These are phyloP conservation scores for Dalbergia cultrata DNA, from an alignment of 306 rosid species.

Conservation along the genomic window DNA sequence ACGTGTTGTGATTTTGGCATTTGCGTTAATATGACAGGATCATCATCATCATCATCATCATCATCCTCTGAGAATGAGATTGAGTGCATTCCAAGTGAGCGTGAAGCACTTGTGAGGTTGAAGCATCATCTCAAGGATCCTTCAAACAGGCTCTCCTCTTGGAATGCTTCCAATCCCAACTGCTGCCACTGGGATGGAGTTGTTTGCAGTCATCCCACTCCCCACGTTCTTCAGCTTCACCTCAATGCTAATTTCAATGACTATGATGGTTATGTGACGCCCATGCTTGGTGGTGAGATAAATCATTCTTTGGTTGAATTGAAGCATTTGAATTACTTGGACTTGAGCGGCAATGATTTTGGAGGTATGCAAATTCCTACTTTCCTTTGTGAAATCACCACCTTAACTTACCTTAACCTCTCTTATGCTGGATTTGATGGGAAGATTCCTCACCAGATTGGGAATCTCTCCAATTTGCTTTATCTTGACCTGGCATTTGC, in stretches of 20 bases:
- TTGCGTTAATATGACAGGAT: too few relatives aligned
- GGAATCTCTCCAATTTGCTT: too few relatives aligned
- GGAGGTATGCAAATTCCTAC: neutral
- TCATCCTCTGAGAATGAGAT: too few relatives aligned
- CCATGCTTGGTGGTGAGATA: neutral
- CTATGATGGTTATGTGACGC: neutral
- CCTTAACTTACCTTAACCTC: too few relatives aligned
- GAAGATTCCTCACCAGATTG: neutral
- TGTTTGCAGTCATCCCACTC: constrained; percentile 24
- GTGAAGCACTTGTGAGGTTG: neutral
- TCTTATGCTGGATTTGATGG: neutral
- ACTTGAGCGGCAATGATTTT: constrained; percentile 19
- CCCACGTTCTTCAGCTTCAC: constrained; percentile 20
- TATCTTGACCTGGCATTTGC: neutral
- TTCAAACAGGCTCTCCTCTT: neutral
- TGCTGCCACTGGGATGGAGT: constrained; percentile 4
- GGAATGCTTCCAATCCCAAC: neutral
- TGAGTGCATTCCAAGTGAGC: constrained; percentile 6
- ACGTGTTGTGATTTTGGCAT: too few relatives aligned
- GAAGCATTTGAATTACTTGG: constrained; percentile 17
- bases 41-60: too few relatives aligned
- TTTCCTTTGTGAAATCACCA: too few relatives aligned
- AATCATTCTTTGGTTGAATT: constrained; percentile 10
- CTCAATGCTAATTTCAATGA: neutral
- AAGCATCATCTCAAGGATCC: neutral